Evolutionary conservation across 192 early-diverging fungal species (phyloP).

Genomic region (Backusella morwellensis): DNA sequence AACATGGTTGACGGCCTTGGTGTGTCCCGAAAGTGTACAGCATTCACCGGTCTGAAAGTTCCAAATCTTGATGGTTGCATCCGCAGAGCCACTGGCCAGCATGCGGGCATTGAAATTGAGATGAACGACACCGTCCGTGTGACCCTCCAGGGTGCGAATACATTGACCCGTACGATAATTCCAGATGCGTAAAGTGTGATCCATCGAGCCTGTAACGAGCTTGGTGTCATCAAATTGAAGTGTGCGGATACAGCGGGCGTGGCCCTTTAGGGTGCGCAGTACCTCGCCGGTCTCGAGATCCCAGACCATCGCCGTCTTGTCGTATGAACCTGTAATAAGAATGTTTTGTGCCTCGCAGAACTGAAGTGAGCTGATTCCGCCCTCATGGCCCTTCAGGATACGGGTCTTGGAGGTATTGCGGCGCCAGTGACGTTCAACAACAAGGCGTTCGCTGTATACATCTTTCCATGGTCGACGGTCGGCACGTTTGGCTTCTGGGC

Average conservation of each 20-base stretch:
- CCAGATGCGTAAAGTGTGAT: slow-evolving; percentile 91
- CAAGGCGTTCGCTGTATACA: slow-evolving; percentile 89
- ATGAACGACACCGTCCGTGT: slow-evolving; percentile 75
- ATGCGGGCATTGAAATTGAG: slow-evolving; percentile 77
- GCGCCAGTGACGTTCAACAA: slow-evolving; percentile 95
- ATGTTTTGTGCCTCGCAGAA: slow-evolving; percentile 71
- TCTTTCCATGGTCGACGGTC: slow-evolving; percentile 88
- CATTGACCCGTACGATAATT: slow-evolving; percentile 85
- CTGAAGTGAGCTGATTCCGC: slow-evolving; percentile 84
- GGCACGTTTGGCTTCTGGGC: not conserved
- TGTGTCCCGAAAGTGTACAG: slow-evolving; percentile 76
- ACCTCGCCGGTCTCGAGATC: slow-evolving; percentile 76
- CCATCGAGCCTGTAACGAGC: slow-evolving; percentile 91
- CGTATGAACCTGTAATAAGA: slow-evolving; percentile 84
- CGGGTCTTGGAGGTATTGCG: slow-evolving; percentile 62
- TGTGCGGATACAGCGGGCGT: slow-evolving; percentile 79
- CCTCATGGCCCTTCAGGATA: slow-evolving; percentile 71
- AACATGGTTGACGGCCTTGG: slow-evolving; percentile 89
- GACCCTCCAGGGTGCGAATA: slow-evolving; percentile 76
- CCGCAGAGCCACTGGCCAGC: slow-evolving; percentile 82
- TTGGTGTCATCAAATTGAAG: slow-evolving; percentile 94
- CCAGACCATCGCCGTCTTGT: slow-evolving; percentile 85
- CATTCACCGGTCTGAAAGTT: slow-evolving; percentile 69
- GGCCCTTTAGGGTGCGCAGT: slow-evolving; percentile 75
- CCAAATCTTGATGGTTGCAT: slow-evolving; percentile 86